Conservation (phyloP, 352 stramenopile species). For the Phytophthora pisi region DNA sequence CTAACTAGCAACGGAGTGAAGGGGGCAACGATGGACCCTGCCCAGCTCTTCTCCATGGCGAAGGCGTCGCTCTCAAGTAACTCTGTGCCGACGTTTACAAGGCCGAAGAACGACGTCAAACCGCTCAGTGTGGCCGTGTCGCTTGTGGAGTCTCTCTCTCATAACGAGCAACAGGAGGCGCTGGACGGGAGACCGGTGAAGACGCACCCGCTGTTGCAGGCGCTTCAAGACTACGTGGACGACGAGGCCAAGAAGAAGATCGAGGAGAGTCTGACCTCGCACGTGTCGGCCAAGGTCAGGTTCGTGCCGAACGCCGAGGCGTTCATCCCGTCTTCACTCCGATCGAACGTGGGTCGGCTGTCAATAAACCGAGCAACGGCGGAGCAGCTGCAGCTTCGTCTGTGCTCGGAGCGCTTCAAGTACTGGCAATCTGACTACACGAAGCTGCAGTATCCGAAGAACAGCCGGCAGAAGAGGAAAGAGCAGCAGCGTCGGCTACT, state of each 20-base stretch:
- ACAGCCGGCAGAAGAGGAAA: slow-evolving; percentile 40
- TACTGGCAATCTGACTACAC: slow-evolving; percentile 52
- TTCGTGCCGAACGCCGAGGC: slow-evolving; percentile 43
- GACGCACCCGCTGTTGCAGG: slow-evolving; percentile 66
- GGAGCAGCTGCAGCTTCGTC: slow-evolving; percentile 39
- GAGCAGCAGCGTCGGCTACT: slow-evolving; percentile 48
- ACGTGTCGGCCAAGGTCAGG: slow-evolving; percentile 34
- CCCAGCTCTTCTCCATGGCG: slow-evolving; percentile 33
- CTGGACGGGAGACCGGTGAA: slow-evolving; percentile 67
- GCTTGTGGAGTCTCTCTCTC: slow-evolving; percentile 71
- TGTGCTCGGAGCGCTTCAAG: slow-evolving; percentile 54
- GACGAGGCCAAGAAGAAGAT: slow-evolving; percentile 44
- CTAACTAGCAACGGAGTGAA: slow-evolving; percentile 25
- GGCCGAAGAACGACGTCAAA: slow-evolving; percentile 40
- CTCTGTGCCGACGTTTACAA: slow-evolving; percentile 11
- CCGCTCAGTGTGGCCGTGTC: slow-evolving; percentile 71
- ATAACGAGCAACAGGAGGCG: slow-evolving; percentile 72
- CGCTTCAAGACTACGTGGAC: slow-evolving; percentile 69
- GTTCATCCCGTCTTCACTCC: slow-evolving; percentile 34
- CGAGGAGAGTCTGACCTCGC: slow-evolving; percentile 24
- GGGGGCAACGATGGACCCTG: slow-evolving; percentile 10
- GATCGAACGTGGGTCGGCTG: slow-evolving; percentile 24
- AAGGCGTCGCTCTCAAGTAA: slow-evolving; percentile 35
- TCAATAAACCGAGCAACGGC: slow-evolving; percentile 48
- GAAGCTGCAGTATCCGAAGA: slow-evolving; percentile 40